Evolutionary conservation across 805 yeast genomes (phyloP), one percentile per base, ranked within the genome.

Genomic region (Zygoascus flipseniorum): DNA sequence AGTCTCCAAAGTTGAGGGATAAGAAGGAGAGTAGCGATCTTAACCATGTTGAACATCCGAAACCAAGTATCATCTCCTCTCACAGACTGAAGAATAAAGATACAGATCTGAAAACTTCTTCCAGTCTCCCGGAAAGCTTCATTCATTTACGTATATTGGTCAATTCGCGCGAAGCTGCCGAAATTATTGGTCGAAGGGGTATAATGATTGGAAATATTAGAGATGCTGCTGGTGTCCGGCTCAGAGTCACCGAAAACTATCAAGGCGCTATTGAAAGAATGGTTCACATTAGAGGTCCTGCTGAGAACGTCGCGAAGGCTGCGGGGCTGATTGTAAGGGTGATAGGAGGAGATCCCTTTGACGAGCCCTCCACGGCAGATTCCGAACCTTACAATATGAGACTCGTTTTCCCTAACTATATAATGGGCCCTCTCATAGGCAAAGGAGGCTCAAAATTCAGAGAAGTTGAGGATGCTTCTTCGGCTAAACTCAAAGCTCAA

Each of bases 351-450:
- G 92, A 84, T 60, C 82, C 85, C 2, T 80, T 81, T 58, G 82
- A 80, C 56, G 77, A 74, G 54, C 80, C 86, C 2, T 83, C 88
- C 0, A 71, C 78, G 1, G 69, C 76, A 32, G 73, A 76, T 50
- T 79, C 86, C 26, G 70, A 72, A 57, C 80, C 76, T 51, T 77
- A 81, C 52, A 76, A 77, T 41, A 65, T 89, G 59, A 76, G 81
- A 58, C 61, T 88, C 14, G 70, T 89, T 51, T 75, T 89, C 31
- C 93, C 96, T 4, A 89, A 86, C 66, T 82, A 85, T 9, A 69
- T 85, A 64, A 85, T 86, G 74, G 95, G 95, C 0, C 85, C 77
- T 60, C 77, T 89, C 45, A 87, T 87, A 56, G 96, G 96, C 10
- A 83, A 83, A 60, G 81, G 76, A 50, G 95, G 95, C 19, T 71